Evolutionary conservation across 257 asterid species (phyloP), one percentile per base, ranked within the genome.

Genomic region (Lithospermum erythrorhizon): DNA sequence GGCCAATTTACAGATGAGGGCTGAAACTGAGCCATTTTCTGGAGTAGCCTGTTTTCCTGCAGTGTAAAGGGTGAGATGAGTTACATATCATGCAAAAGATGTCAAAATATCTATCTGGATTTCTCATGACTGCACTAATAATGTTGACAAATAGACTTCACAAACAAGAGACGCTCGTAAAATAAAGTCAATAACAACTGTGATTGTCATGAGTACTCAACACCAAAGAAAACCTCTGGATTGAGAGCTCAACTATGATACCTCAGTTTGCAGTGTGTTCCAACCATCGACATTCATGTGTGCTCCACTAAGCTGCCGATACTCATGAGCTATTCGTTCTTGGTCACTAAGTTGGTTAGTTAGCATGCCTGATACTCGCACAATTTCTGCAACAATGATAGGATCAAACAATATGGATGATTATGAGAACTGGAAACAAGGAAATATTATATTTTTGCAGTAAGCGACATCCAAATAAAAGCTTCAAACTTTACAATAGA

Each of bases 201-300:
- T 52, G 21, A 52, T 15, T 52, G 0, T 6, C 21, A 52, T 9
- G 11, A 52, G 10, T n/a, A 17, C 8, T 21, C 11, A 17, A 52
- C 20, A 19, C 11, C 21, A 16, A 9, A 18, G 11, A 52, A 27
- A 17, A 21, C 23, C 23, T 18, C 56, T 41, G 14, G 18, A 4
- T 41, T 13, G 57, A 20, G 17, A 53, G 27, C 37, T 56, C 7
- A 22, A 17, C 21, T 9, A 61, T 47, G 56, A 48, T 76, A 86
- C 95, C 77, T 86, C 87, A 15, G 71, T 62, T 69, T 78, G 89
- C 84, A 86, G 75, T 51, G 81, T 73, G 63, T 68, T 77, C 95
- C 95, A 81, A 57, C 73, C 58, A 70, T 68, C 72, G 69, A 65
- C 61, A 58, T 68, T 74, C 81, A 79, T 74, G 54, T 62, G 83